Evolutionary conservation across 257 asterid genomes (phyloP).

Genomic region (Ophiorrhiza pumila): DNA sequence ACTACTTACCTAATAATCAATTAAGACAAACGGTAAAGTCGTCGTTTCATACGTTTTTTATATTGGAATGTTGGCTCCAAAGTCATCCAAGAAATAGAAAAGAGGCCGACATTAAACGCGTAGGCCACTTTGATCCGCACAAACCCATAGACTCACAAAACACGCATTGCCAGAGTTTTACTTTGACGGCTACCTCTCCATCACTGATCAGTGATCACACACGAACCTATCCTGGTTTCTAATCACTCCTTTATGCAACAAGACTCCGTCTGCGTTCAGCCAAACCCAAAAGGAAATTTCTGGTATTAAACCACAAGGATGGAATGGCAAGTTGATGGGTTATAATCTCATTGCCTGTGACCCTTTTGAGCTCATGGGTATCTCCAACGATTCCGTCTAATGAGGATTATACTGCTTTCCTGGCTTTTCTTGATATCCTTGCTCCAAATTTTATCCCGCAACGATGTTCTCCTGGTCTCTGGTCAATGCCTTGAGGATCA

Average conservation of each 20-base stretch:
- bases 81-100: not conserved
- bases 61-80: not conserved
- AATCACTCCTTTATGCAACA: too few relatives aligned
- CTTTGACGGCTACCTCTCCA: not conserved
- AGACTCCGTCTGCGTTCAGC: not conserved
- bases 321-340: slow-evolving; percentile 3
- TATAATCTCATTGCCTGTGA: not conserved
- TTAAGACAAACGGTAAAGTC: not conserved
- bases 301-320: not conserved
- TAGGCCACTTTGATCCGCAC: not conserved
- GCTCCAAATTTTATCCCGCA: slow-evolving; percentile 19
- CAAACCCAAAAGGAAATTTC: not conserved
- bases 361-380: slow-evolving; percentile 22
- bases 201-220: too few relatives aligned
- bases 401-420: slow-evolving; percentile 41
- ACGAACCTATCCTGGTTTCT: too few relatives aligned
- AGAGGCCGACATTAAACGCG: not conserved
- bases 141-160: not conserved
- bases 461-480: not conserved
- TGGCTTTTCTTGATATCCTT: slow-evolving; percentile 39
- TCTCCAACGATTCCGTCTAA: slow-evolving; percentile 29
- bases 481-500: slow-evolving; percentile 23
- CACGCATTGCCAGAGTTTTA: not conserved
- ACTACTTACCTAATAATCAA: not conserved
- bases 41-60: not conserved